Conservation (phyloP, 2,329 filamentous ascomycete genomes). For the Teratosphaeriaceae sp. region DNA sequence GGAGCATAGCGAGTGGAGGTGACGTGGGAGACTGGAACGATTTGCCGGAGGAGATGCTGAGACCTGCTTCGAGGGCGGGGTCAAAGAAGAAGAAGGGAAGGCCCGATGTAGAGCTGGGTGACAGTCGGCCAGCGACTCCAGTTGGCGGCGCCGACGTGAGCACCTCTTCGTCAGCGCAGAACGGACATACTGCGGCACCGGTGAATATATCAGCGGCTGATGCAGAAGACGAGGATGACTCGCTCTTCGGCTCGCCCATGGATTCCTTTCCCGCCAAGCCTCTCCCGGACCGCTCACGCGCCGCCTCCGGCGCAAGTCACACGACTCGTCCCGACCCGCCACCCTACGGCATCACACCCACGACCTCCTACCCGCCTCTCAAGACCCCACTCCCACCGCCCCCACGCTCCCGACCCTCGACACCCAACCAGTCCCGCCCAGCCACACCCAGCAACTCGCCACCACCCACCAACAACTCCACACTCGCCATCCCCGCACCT, state of each 20-base stretch:
- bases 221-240: slow-evolving; percentile 23
- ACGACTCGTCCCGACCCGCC: slow-evolving; percentile 10
- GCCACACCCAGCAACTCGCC: not conserved
- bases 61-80: slow-evolving; percentile 7
- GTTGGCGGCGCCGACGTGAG: not conserved
- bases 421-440: not conserved
- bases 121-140: slow-evolving; percentile 9
- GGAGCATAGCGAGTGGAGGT: slow-evolving; percentile 31
- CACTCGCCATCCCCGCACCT: no score
- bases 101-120: slow-evolving; percentile 13
- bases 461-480: not conserved
- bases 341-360: slow-evolving; percentile 39
- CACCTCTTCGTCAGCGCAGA: no score
- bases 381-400: slow-evolving; percentile 7
- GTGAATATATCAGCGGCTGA: slow-evolving; percentile 12
- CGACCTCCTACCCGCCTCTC: slow-evolving; percentile 44
- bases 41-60: slow-evolving; percentile 30
- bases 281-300: slow-evolving; percentile 5
- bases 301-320: slow-evolving; percentile 10
- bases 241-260: slow-evolving; percentile 21
- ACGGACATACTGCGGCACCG: not conserved
- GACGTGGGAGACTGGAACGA: slow-evolving; percentile 29
- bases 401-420: not conserved
- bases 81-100: slow-evolving; percentile 14
- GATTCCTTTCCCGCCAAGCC: slow-evolving; percentile 14